These are phyloP conservation scores for Blastomyces parvus DNA, from an alignment of 2,329 filamentous ascomycete species.

Conservation along the genomic window DNA sequence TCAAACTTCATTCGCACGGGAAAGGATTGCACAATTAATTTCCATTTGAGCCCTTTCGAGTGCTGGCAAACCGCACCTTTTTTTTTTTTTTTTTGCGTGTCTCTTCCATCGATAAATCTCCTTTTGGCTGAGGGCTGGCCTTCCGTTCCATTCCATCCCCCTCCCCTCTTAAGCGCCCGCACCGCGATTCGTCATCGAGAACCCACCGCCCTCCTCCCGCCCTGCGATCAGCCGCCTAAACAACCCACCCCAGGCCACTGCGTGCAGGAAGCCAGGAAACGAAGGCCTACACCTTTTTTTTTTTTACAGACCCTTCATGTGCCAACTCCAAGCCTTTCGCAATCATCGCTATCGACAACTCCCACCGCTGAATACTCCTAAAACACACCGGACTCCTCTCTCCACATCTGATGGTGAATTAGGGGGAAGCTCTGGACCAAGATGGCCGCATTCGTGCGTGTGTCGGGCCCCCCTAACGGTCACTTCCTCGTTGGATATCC, in stretches of 20 bases:
- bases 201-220: neutral
- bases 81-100: neutral
- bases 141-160: neutral
- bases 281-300: neutral
- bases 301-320: neutral
- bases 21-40: neutral
- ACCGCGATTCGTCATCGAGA: neutral
- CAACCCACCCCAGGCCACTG: neutral
- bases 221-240: neutral
- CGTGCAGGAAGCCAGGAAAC: neutral
- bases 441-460: constrained; percentile 79
- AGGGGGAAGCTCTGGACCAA: constrained; percentile 21
- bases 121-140: neutral
- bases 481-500: constrained; percentile 95
- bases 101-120: neutral
- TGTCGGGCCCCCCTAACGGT: constrained; percentile 94
- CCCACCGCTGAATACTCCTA: neutral
- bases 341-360: neutral
- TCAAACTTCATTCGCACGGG: neutral
- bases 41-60: neutral
- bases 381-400: neutral
- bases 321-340: neutral
- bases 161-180: neutral
- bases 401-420: constrained; percentile 15
- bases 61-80: neutral